phyloP scores from a whole-genome alignment of 2,329 filamentous ascomycete genomes.

The Teratosphaeriaceae sp. region DNA sequence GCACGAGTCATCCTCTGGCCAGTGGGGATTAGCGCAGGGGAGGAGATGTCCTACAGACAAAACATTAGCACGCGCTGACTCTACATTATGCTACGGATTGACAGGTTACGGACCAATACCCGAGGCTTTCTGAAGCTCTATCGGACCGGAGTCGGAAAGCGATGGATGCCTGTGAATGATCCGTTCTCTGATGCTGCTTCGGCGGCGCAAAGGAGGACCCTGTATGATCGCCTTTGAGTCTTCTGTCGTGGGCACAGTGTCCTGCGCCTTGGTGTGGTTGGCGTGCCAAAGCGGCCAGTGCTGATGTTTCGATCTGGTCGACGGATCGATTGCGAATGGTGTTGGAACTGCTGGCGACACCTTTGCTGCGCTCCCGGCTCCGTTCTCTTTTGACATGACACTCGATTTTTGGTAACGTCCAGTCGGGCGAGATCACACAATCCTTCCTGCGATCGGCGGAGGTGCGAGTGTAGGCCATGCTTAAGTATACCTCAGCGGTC shows the following conservation, averaged over 20 bases:
- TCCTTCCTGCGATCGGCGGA: too few species aligned
- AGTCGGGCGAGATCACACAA: too few species aligned
- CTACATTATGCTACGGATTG: neutral
- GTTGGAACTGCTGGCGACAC: neutral
- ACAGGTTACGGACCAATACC: neutral
- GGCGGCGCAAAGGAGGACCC: neutral
- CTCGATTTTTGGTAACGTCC: too few species aligned
- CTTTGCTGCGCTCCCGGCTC: neutral
- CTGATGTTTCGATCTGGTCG: neutral
- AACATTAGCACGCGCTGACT: neutral
- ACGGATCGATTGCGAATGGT: neutral
- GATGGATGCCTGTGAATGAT: constrained; percentile 1
- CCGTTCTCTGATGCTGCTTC: constrained; percentile 2
- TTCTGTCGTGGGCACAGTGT: neutral
- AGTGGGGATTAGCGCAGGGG: neutral
- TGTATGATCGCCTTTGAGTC: neutral
- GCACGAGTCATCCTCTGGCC: constrained; percentile 1
- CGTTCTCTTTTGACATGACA: neutral
- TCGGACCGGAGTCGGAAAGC: constrained; percentile 1
- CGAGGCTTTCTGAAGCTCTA: neutral
- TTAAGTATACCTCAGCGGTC: too few species aligned
- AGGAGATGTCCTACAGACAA: neutral
- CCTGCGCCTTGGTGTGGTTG: neutral
- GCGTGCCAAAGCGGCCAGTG: neutral
- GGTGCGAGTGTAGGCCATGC: too few species aligned